Conservation (phyloP, 768 basidiomycete genomes). For the Tephrocybe sp. region DNA sequence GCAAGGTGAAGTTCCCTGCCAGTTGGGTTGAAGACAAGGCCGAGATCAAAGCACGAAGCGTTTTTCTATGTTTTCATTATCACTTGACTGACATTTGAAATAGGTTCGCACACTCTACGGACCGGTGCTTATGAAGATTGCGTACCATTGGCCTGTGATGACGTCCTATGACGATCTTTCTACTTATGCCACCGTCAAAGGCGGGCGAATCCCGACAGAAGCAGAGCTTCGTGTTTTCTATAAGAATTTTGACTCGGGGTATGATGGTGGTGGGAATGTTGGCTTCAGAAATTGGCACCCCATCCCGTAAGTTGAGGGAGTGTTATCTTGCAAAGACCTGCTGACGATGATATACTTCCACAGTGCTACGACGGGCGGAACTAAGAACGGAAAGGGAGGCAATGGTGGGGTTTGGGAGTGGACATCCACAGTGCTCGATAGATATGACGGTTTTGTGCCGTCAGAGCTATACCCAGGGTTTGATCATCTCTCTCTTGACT, state of each 20-base stretch:
- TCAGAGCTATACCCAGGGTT: slow-evolving; percentile 88
- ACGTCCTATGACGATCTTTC: slow-evolving; percentile 77
- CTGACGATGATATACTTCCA: not conserved
- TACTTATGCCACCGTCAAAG: slow-evolving; percentile 78
- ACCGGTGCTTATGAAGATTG: slow-evolving; percentile 72
- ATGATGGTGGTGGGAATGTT: slow-evolving; percentile 74
- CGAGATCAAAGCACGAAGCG: slow-evolving; percentile 41
- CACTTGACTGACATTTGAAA: not conserved
- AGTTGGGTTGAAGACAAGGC: slow-evolving; percentile 68
- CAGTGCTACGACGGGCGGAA: slow-evolving; percentile 69
- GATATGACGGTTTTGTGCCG: slow-evolving; percentile 69
- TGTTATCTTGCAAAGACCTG: not conserved
- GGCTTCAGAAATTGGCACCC: slow-evolving; percentile 96
- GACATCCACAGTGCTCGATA: slow-evolving; percentile 80
- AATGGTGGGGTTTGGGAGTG: slow-evolving; percentile 99
- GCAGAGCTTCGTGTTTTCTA: slow-evolving; percentile 80
- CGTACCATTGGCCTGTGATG: slow-evolving; percentile 83
- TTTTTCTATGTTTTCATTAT: not conserved
- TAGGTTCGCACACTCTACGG: slow-evolving; percentile 88
- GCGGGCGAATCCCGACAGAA: slow-evolving; percentile 93
- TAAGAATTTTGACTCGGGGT: slow-evolving; percentile 70
- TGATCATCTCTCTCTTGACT: slow-evolving; percentile 3
- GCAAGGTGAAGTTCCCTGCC: slow-evolving; percentile 53
- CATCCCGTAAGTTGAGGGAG: slow-evolving; percentile 60
- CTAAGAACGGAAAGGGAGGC: slow-evolving; percentile 55